Conservation (phyloP, 768 basidiomycete genomes). For the Tulasnella sp. region DNA sequence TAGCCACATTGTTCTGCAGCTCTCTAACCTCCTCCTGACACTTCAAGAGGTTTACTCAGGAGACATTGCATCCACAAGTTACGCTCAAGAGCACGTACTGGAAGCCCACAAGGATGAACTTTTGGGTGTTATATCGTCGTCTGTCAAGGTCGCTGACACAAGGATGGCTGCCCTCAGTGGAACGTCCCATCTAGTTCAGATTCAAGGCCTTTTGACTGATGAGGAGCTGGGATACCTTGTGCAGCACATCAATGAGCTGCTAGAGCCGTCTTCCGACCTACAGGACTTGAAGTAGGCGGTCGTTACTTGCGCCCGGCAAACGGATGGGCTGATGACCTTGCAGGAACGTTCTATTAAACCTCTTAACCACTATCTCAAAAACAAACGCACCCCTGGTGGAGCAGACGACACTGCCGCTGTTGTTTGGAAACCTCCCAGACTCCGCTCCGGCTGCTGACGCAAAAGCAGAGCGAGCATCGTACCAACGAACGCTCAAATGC, state of each 20-base stretch:
- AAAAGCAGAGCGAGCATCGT: conserved; percentile 43
- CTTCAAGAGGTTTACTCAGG: conserved; percentile 41
- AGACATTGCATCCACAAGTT: conserved; percentile 17
- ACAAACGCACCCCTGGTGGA: conserved; percentile 53
- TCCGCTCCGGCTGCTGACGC: conserved; percentile 44
- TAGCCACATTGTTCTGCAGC: conserved; percentile 49
- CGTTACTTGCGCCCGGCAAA: background rate
- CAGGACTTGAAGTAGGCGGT: conserved; percentile 43
- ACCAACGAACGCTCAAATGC: conserved; percentile 54
- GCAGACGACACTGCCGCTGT: conserved; percentile 63
- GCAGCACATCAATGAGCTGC: conserved; percentile 57
- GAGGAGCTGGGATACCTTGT: conserved; percentile 74
- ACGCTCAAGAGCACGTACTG: conserved; percentile 31
- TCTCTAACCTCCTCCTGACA: conserved; percentile 31
- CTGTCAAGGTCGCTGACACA: conserved; percentile 40
- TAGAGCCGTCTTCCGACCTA: conserved; percentile 40
- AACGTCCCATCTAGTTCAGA: conserved; percentile 53
- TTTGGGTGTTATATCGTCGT: conserved; percentile 49
- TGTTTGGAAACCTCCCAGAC: conserved; percentile 69
- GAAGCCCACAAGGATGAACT: conserved; percentile 64
- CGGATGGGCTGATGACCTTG: background rate
- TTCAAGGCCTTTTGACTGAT: conserved; percentile 48
- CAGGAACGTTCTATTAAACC: conserved; percentile 48
- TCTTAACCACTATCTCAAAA: conserved; percentile 51
- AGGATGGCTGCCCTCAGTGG: conserved; percentile 52